Evolutionary conservation across 2,329 filamentous ascomycete species (phyloP).

Genomic region (Sporothrix mexicana): DNA sequence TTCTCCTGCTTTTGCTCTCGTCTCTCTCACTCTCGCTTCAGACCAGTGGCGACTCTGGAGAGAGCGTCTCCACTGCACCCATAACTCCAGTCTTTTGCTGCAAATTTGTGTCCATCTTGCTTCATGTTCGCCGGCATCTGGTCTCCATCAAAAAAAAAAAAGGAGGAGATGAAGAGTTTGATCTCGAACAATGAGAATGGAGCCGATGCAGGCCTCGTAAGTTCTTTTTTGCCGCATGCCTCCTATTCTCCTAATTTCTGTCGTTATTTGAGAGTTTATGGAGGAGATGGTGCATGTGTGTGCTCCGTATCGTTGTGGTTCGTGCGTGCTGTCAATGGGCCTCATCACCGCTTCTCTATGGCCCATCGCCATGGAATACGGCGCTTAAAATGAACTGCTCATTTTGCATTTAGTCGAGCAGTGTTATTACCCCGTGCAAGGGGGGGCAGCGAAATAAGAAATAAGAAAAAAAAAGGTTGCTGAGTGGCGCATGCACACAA

Average conservation of each 20-base stretch:
- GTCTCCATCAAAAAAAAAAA: constrained; percentile 7
- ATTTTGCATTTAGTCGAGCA: constrained; percentile 23
- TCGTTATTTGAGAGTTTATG: not conserved
- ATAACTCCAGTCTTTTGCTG: constrained; percentile 2
- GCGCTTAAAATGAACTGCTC: constrained; percentile 20
- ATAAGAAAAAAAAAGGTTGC: not conserved
- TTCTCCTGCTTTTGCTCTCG: not conserved
- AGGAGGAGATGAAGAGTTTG: not conserved
- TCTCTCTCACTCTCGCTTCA: not conserved
- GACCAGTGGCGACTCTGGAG: constrained; percentile 24
- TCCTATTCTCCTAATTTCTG: not conserved
- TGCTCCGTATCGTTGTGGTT: not conserved
- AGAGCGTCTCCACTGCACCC: constrained; percentile 16
- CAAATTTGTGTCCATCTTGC: constrained; percentile 9
- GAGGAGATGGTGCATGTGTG: not conserved
- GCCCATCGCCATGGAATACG: not conserved
- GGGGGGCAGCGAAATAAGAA: not conserved
- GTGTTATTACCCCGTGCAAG: constrained; percentile 17
- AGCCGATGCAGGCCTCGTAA: too few relatives aligned
- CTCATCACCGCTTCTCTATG: not conserved
- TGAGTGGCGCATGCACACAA: constrained; percentile 10
- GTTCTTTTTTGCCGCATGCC: not conserved
- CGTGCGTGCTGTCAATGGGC: not conserved
- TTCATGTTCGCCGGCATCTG: constrained; percentile 1
- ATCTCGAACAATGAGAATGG: too few relatives aligned